Conservation (phyloP, 495 filamentous ascomycete genomes). For the Aspergillus coremiiformis region DNA sequence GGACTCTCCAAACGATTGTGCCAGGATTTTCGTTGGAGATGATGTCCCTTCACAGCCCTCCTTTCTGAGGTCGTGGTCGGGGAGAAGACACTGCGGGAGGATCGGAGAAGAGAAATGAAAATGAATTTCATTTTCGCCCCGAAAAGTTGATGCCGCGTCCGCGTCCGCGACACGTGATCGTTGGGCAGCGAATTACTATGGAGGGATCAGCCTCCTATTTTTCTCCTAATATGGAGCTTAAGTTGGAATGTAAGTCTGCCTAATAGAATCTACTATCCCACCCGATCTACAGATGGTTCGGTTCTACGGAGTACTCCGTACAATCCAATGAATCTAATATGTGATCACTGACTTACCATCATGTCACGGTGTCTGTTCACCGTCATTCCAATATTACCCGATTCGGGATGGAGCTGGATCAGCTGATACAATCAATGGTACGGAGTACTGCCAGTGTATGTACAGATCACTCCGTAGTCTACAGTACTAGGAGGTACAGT, state of each 20-base stretch:
- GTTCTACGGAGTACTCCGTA: too few relatives aligned
- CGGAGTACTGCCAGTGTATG: too few relatives aligned
- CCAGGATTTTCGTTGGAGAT: neutral
- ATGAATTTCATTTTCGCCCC: neutral
- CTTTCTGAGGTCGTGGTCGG: neutral
- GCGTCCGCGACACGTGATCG: slow-evolving; percentile 8
- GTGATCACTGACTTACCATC: too few relatives aligned
- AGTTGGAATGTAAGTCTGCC: neutral
- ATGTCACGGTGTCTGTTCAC: neutral
- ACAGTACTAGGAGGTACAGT: too few relatives aligned
- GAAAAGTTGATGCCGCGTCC: slow-evolving; percentile 6
- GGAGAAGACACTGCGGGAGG: neutral
- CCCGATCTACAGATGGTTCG: neutral
- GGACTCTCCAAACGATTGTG: neutral
- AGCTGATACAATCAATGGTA: too few relatives aligned
- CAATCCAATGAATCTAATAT: too few relatives aligned
- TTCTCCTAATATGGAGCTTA: neutral
- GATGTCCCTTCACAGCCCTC: neutral
- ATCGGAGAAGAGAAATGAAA: neutral
- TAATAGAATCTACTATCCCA: neutral
- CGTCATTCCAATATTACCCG: neutral
- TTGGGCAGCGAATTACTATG: slow-evolving; percentile 1
- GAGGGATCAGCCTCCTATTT: neutral
- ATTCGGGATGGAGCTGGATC: neutral
- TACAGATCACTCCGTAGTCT: too few relatives aligned